These are phyloP conservation scores for Cladophialophora chaetospira DNA, from an alignment of 2,329 filamentous ascomycete genomes.

Conservation along the genomic window DNA sequence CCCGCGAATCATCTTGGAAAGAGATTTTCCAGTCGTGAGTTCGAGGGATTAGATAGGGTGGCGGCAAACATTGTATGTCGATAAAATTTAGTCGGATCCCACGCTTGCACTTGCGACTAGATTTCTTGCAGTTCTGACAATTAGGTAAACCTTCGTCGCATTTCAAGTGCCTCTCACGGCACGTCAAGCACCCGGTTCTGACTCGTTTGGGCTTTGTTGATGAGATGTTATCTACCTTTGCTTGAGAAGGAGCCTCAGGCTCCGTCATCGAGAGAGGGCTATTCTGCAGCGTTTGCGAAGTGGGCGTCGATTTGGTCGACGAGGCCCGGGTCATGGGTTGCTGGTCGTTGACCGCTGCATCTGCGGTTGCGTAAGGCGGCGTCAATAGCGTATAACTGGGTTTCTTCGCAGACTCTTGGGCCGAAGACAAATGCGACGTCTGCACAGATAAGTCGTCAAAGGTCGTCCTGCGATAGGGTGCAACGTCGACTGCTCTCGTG, in stretches of 20 bases:
- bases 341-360: conserved; percentile 23
- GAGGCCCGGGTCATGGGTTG: conserved; percentile 26
- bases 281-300: conserved; percentile 26
- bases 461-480: conserved; percentile 3
- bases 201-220: conserved; percentile 74
- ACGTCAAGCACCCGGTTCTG: conserved; percentile 87
- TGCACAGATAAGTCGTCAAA: conserved; percentile 4
- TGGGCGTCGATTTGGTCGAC: conserved; percentile 31
- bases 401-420: conserved; percentile 11
- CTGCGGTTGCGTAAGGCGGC: conserved; percentile 27
- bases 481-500: neutral
- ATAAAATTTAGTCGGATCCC: conserved; percentile 90
- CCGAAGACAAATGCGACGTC: conserved; percentile 11
- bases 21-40: conserved; percentile 70
- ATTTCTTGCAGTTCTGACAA: conserved; percentile 83
- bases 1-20: conserved; percentile 85
- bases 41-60: conserved; percentile 60
- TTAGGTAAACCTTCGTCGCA: conserved; percentile 74
- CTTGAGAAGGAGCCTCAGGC: conserved; percentile 17
- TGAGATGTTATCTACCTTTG: conserved; percentile 20
- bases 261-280: conserved; percentile 32
- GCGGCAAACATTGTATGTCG: conserved; percentile 70
- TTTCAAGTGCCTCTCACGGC: conserved; percentile 84
- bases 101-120: conserved; percentile 79
- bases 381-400: conserved; percentile 20